Percentiles rank a stretch among this genome's conserved stretches.
phyloP scores from a whole-genome alignment of 164 flowering plant species.

The Vitis riparia region DNA sequence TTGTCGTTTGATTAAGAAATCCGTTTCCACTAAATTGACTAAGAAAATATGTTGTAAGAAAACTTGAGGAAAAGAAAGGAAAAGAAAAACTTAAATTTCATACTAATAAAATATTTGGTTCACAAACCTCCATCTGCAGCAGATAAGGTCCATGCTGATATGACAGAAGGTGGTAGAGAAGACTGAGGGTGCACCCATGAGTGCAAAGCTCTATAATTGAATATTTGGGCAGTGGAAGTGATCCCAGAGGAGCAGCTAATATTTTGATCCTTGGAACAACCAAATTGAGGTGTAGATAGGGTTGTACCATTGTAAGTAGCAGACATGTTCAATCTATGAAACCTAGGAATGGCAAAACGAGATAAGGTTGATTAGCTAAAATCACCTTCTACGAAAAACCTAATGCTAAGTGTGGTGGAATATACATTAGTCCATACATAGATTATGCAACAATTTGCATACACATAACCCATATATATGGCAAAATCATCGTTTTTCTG shows the following conservation, averaged over 20 bases:
- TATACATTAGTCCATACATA: too few species aligned
- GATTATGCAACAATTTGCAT: too few species aligned
- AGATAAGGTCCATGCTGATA: conserved; percentile 63
- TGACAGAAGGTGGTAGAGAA: conserved; percentile 65
- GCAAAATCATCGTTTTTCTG: too few species aligned
- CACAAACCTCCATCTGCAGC: conserved; percentile 67
- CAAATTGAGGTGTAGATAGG: conserved; percentile 23
- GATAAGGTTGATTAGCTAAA: neutral
- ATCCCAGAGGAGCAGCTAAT: conserved; percentile 13
- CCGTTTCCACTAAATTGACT: conserved; percentile 40
- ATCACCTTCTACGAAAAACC: too few species aligned
- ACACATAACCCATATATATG: too few species aligned
- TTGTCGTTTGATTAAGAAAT: conserved; percentile 72
- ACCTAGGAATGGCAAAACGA: conserved; percentile 40
- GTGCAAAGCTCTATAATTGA: conserved; percentile 41
- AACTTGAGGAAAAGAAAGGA: neutral
- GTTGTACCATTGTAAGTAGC: conserved; percentile 38
- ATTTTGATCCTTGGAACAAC: conserved; percentile 27
- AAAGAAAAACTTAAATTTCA: neutral
- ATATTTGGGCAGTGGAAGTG: conserved; percentile 25
- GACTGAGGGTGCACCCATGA: conserved; percentile 95
- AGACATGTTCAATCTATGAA: conserved; percentile 55
- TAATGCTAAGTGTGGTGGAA: too few species aligned
- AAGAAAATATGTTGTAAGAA: neutral
- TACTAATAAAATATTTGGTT: neutral